phyloP scores from a whole-genome alignment of 805 yeast genomes.

The Debaryomyces maramus region DNA sequence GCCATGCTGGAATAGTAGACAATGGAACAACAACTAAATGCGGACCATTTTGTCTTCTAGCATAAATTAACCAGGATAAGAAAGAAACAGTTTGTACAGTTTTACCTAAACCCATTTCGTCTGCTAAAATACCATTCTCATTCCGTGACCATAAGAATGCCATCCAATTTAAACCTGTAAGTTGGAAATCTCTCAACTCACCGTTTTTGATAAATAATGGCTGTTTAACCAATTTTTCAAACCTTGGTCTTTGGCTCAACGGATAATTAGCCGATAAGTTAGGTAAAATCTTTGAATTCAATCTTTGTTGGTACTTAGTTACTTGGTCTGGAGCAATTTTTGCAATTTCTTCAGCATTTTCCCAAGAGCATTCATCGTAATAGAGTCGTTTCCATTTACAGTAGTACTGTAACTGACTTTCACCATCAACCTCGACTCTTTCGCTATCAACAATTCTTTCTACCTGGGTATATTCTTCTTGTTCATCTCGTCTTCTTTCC shows the following conservation, averaged over 20 bases:
- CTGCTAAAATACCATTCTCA: conserved; percentile 96
- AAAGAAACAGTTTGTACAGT: conserved; percentile 97
- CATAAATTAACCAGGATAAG: conserved; percentile 90
- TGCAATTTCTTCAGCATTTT: conserved; percentile 84
- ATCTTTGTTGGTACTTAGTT: conserved; percentile 74
- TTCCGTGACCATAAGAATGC: conserved; percentile 97
- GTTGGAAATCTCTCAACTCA: conserved; percentile 92
- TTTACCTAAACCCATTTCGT: conserved; percentile 98
- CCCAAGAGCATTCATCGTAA: conserved; percentile 98
- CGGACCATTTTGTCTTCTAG: conserved; percentile 97
- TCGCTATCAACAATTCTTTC: conserved; percentile 89
- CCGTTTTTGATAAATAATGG: conserved; percentile 90
- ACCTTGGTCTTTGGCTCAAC: conserved; percentile 69
- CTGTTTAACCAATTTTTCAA: conserved; percentile 82
- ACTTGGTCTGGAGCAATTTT: conserved; percentile 82
- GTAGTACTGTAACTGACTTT: conserved; percentile 70
- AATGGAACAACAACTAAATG: conserved; percentile 95
- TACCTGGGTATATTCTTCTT: conserved; percentile 78
- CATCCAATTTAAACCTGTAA: conserved; percentile 99
- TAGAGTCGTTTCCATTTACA: conserved; percentile 93
- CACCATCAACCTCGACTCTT: conserved; percentile 66
- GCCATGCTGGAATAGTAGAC: conserved; percentile 98
- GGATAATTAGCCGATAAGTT: conserved; percentile 77
- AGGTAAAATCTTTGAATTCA: conserved; percentile 83
- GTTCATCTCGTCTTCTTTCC: conserved; percentile 80